phyloP scores from a whole-genome alignment of 768 basidiomycete genomes.

The Tricholoma sp. region DNA sequence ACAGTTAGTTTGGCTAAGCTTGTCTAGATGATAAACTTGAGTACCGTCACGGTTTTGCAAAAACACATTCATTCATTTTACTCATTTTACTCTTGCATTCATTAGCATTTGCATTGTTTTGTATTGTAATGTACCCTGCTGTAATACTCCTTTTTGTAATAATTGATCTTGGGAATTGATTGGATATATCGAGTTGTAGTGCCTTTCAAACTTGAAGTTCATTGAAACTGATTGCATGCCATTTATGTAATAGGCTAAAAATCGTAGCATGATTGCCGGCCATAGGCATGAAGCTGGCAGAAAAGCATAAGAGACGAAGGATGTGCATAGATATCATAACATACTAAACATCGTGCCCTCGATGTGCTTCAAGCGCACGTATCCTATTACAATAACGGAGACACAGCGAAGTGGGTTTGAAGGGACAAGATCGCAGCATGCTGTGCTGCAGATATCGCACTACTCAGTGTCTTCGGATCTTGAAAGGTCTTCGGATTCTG shows the following conservation, averaged over 20 bases:
- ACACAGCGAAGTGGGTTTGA: slow-evolving; percentile 55
- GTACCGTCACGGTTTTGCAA: not conserved
- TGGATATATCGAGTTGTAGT: too few species aligned
- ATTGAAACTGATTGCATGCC: not conserved
- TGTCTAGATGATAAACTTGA: slow-evolving; percentile 19
- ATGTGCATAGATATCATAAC: not conserved
- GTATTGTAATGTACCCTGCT: not conserved
- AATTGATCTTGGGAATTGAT: too few species aligned
- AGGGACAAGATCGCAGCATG: slow-evolving; percentile 59
- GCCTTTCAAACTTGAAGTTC: not conserved
- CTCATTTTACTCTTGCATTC: not conserved
- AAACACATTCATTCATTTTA: not conserved
- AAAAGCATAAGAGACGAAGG: not conserved
- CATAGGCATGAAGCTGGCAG: not conserved
- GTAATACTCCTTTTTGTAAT: too few species aligned
- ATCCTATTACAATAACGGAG: slow-evolving; percentile 45
- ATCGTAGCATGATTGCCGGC: not conserved
- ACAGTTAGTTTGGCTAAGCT: slow-evolving; percentile 56
- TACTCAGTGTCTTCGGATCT: slow-evolving; percentile 38
- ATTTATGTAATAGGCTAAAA: not conserved
- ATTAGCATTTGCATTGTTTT: not conserved
- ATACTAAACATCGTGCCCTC: not conserved
- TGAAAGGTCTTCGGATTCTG: slow-evolving; percentile 39
- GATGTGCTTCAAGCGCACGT: too few species aligned
- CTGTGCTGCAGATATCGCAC: slow-evolving; percentile 53